Conservation (phyloP, 176 grass and related monocot species). For the Triticum dicoccoides region DNA sequence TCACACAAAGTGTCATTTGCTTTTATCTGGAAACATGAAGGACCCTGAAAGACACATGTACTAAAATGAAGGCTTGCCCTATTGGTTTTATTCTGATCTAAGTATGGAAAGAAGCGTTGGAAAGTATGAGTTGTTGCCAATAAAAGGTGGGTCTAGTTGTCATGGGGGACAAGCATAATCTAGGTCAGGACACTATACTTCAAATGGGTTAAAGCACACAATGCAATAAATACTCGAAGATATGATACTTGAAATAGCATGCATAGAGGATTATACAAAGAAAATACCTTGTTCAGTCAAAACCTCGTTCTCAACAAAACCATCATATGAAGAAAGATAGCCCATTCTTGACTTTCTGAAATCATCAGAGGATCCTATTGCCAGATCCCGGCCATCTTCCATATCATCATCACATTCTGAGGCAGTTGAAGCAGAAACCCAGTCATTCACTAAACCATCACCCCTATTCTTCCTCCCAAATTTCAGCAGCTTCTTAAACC, state of each 20-base stretch:
- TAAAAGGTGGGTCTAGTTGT: neutral
- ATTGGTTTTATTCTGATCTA: neutral
- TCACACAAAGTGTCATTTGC: neutral
- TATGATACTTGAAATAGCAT: constrained; percentile 24
- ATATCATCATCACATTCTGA: constrained; percentile 95
- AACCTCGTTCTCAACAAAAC: constrained; percentile 62
- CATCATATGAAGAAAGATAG: constrained; percentile 63
- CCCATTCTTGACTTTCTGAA: constrained; percentile 86
- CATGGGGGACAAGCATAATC: neutral
- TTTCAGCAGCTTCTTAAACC: constrained; percentile 93
- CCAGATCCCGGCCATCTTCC: constrained; percentile 65
- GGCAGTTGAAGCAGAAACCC: constrained; percentile 94
- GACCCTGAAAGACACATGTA: neutral
- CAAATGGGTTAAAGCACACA: constrained; percentile 8
- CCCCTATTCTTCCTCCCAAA: constrained; percentile 89
- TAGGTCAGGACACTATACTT: neutral
- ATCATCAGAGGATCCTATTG: constrained; percentile 59
- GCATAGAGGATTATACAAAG: neutral
- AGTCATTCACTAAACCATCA: constrained; percentile 74
- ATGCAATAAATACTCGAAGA: constrained; percentile 3
- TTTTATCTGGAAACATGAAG: neutral
- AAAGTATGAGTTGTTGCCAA: neutral
- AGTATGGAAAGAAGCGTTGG: neutral
- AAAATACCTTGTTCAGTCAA: constrained; percentile 83
- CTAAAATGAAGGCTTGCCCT: constrained; percentile 5